Percentiles rank a stretch among this genome's conserved stretches.
Evolutionary conservation across 129 eudicot genomes (phyloP).

Genomic region (Heracleum sosnowskyi): DNA sequence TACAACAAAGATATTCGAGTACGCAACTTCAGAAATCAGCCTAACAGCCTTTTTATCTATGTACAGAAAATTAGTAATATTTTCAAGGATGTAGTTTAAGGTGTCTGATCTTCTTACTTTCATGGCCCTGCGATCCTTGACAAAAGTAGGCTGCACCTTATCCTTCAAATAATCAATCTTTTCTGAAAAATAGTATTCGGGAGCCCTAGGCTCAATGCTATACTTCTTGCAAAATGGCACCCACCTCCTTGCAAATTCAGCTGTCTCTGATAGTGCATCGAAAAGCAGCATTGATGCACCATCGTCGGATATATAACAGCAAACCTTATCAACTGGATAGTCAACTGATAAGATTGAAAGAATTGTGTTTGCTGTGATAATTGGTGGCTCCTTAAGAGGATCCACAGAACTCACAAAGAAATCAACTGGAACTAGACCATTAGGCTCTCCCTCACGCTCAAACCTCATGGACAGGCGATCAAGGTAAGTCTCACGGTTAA

Average conservation of each 20-base stretch:
- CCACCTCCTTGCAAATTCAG: conserved; percentile 95
- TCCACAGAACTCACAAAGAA: conserved; percentile 90
- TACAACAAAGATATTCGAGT: not conserved
- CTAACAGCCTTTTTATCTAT: not conserved
- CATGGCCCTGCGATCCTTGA: conserved; percentile 96
- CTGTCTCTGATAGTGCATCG: conserved; percentile 78
- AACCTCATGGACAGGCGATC: conserved; percentile 83
- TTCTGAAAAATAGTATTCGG: conserved; percentile 85
- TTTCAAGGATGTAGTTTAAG: not conserved
- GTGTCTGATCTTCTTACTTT: conserved; percentile 39
- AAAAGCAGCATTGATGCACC: conserved; percentile 97
- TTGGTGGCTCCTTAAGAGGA: conserved; percentile 95
- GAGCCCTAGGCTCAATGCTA: conserved; percentile 90
- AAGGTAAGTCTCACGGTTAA: conserved; percentile 86
- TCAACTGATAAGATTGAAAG: conserved; percentile 84
- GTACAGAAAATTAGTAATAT: not conserved
- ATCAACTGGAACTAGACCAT: conserved; percentile 64
- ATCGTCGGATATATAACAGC: conserved; percentile 93
- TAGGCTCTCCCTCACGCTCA: conserved; percentile 92
- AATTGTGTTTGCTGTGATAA: conserved; percentile 93
- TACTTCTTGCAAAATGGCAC: conserved; percentile 94
- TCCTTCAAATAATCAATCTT: conserved; percentile 93
- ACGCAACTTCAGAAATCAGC: not conserved
- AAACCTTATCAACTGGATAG: conserved; percentile 87
- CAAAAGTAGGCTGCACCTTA: conserved; percentile 88